A percentile compares a stretch with the other conserved stretches of the same genome.
Evolutionary conservation across 73 alveolate species (phyloP).

Genomic region (Uronychia setigera): DNA sequence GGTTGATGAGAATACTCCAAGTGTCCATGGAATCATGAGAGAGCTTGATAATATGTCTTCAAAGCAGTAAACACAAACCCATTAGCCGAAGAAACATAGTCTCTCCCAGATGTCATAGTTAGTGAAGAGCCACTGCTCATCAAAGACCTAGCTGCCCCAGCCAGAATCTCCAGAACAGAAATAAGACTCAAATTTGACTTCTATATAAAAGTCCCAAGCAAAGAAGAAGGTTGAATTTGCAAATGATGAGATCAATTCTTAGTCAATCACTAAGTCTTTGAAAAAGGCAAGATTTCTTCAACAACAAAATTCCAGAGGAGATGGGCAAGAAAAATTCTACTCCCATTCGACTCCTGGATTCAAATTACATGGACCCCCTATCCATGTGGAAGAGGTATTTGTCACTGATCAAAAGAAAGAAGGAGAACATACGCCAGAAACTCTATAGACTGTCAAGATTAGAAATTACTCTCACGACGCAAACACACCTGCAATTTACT

Average conservation of each 20-base stretch:
- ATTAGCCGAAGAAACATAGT: no score
- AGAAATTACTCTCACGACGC: background rate
- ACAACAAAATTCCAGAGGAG: background rate
- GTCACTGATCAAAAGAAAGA: background rate
- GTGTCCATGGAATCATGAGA: background rate
- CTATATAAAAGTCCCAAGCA: background rate
- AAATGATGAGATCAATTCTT: background rate
- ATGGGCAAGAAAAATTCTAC: background rate
- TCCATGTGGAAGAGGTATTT: background rate
- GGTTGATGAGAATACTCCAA: background rate
- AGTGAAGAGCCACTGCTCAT: no score
- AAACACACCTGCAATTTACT: no score
- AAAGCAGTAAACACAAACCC: no score
- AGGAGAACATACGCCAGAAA: background rate
- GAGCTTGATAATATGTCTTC: background rate
- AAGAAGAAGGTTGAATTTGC: background rate
- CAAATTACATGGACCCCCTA: background rate
- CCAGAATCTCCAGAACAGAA: no score
- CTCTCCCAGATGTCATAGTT: no score
- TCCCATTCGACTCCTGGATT: background rate
- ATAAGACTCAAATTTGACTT: no score
- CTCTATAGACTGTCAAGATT: background rate
- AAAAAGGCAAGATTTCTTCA: background rate
- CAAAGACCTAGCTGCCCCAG: no score
- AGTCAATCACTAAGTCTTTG: background rate